Conservation (phyloP, 1,284 basidiomycete species). For the Sutorius eximius region DNA sequence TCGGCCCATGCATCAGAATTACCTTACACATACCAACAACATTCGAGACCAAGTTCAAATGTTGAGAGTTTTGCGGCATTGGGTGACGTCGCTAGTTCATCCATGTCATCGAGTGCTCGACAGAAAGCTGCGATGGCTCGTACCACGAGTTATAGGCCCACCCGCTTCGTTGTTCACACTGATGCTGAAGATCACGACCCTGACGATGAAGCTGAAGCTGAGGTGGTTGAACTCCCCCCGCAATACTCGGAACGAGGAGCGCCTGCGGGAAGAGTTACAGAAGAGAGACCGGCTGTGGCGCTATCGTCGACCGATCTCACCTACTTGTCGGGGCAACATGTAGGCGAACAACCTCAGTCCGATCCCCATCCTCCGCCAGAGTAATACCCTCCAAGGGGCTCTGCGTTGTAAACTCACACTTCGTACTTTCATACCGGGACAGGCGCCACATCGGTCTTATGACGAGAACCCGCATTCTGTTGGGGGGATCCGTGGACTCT, state of each 20-base stretch:
- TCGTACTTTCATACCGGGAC: background rate
- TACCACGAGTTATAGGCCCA: constrained; percentile 37
- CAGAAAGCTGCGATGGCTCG: constrained; percentile 56
- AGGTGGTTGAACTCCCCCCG: constrained; percentile 72
- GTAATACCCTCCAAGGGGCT: background rate
- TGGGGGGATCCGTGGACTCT: background rate
- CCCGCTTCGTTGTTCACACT: constrained; percentile 68
- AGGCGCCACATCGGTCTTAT: background rate
- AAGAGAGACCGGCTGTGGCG: constrained; percentile 9
- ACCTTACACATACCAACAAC: constrained; percentile 28
- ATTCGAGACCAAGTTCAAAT: constrained; percentile 25
- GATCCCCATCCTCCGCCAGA: constrained; percentile 7
- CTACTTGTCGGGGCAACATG: constrained; percentile 14
- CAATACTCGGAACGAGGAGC: constrained; percentile 60
- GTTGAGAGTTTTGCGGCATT: constrained; percentile 19
- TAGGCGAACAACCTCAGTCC: background rate
- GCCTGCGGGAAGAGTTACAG: constrained; percentile 16
- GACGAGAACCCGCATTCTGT: background rate
- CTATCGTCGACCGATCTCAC: constrained; percentile 10
- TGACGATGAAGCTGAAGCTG: constrained; percentile 50
- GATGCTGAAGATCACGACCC: constrained; percentile 58
- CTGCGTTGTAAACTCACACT: constrained; percentile 1
- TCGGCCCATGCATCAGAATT: constrained; percentile 12
- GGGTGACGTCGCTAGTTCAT: constrained; percentile 26
- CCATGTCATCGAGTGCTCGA: constrained; percentile 41